phyloP scores from a whole-genome alignment of 1,284 basidiomycete species.

The Leccinum laetum region DNA sequence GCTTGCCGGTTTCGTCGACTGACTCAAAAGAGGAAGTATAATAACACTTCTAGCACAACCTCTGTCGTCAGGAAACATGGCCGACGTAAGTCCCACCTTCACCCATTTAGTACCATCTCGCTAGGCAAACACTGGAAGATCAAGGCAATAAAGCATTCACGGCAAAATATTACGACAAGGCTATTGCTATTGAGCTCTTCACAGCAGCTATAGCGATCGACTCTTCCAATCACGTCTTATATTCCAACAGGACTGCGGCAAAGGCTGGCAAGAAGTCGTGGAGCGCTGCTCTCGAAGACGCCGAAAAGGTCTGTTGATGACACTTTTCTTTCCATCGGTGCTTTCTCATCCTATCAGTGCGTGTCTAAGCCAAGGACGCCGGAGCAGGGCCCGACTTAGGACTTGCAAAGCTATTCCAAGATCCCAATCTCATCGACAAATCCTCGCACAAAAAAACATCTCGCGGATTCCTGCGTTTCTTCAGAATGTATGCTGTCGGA shows the following conservation, averaged over 20 bases:
- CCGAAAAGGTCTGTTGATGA: conserved; percentile 73
- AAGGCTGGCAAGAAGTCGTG: conserved; percentile 85
- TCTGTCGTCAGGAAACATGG: too few species aligned
- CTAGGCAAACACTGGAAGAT: too few species aligned
- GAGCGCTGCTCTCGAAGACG: conserved; percentile 81
- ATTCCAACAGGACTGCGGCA: conserved; percentile 92
- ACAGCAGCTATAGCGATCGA: conserved; percentile 87
- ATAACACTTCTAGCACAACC: too few species aligned
- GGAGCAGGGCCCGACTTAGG: conserved; percentile 49
- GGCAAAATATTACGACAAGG: too few species aligned
- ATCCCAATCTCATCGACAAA: conserved; percentile 69
- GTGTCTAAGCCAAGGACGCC: conserved; percentile 42
- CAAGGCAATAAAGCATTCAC: too few species aligned
- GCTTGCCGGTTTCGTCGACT: too few species aligned
- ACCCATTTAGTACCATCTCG: too few species aligned
- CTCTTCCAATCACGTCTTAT: conserved; percentile 85
- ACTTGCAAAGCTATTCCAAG: conserved; percentile 81
- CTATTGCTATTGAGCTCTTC: conserved; percentile 68
- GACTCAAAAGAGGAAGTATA: too few species aligned
- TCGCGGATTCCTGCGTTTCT: conserved; percentile 59
- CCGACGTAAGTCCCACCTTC: too few species aligned
- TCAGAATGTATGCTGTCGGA: conserved; percentile 48
- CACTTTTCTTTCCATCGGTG: neutral
- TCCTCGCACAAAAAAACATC: too few species aligned
- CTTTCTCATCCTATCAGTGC: conserved; percentile 43